Percentiles rank a stretch among this genome's conserved stretches.
phyloP scores from a whole-genome alignment of 176 grass and related monocot genomes.

The Pontederia paniculata region DNA sequence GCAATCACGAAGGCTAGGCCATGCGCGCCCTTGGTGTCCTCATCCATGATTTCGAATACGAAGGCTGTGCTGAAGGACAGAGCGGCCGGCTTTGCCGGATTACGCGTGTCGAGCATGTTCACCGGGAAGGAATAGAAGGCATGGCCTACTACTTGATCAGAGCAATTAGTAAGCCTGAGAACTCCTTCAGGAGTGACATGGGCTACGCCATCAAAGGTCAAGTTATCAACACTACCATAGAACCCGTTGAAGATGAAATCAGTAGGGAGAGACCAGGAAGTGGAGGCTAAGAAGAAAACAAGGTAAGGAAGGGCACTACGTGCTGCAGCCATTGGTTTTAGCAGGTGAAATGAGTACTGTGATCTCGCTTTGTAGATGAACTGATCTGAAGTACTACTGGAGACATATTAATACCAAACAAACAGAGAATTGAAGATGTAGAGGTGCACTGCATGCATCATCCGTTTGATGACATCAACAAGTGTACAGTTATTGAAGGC shows the following conservation, averaged over 20 bases:
- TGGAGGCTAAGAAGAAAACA: neutral
- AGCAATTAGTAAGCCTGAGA: conserved; percentile 48
- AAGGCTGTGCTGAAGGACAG: conserved; percentile 77
- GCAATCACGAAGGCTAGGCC: conserved; percentile 58
- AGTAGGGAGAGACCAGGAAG: conserved; percentile 1
- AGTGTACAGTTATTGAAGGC: no score
- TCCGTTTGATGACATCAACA: no score
- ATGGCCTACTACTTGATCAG: conserved; percentile 45
- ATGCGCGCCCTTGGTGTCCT: conserved; percentile 47
- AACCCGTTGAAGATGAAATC: conserved; percentile 62
- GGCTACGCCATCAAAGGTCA: conserved; percentile 53
- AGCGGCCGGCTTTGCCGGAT: conserved; percentile 8
- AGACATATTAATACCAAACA: no score
- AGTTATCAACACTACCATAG: conserved; percentile 23
- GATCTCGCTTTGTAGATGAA: no score
- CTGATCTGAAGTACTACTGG: no score
- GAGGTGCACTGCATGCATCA: no score
- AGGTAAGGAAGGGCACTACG: no score
- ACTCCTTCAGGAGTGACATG: conserved; percentile 37
- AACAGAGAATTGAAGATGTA: no score
- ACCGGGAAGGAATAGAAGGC: conserved; percentile 44
- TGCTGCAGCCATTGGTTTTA: no score
- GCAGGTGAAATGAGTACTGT: no score
- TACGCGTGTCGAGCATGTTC: conserved; percentile 22
- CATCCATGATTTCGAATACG: conserved; percentile 64